phyloP scores from a whole-genome alignment of 495 filamentous ascomycete genomes.

The Pseudoneurospora amorphoporcata region DNA sequence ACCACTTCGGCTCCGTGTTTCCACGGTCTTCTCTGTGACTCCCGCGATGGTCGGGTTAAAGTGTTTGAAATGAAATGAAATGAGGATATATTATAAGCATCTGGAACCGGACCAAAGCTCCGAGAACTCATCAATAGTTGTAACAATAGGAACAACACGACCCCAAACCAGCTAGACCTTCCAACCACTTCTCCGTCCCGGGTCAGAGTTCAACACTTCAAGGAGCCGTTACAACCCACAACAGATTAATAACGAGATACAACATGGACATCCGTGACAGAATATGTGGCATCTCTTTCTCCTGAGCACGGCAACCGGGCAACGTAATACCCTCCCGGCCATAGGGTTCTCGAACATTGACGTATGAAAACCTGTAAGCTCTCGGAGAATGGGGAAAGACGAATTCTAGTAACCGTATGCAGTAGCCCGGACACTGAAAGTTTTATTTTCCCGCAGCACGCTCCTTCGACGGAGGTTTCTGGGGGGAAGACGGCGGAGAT shows the following conservation, averaged over 20 bases:
- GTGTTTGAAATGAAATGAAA: not conserved
- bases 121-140: not conserved
- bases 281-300: not conserved
- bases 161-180: not conserved
- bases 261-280: not conserved
- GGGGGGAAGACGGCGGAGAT: not conserved
- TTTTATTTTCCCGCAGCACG: not conserved
- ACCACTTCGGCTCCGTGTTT: not conserved
- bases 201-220: not conserved
- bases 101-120: not conserved
- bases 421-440: not conserved
- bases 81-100: not conserved
- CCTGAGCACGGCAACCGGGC: not conserved
- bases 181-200: not conserved
- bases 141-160: not conserved
- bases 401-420: not conserved
- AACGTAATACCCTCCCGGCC: not conserved
- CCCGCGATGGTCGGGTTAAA: not conserved
- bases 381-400: not conserved
- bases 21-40: not conserved
- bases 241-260: not conserved
- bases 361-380: not conserved
- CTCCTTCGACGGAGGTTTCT: not conserved
- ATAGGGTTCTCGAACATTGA: not conserved
- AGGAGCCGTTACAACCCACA: not conserved